Evolutionary conservation across 2,329 filamentous ascomycete genomes (phyloP).

Genomic region (Colletotrichum tamarilloi): DNA sequence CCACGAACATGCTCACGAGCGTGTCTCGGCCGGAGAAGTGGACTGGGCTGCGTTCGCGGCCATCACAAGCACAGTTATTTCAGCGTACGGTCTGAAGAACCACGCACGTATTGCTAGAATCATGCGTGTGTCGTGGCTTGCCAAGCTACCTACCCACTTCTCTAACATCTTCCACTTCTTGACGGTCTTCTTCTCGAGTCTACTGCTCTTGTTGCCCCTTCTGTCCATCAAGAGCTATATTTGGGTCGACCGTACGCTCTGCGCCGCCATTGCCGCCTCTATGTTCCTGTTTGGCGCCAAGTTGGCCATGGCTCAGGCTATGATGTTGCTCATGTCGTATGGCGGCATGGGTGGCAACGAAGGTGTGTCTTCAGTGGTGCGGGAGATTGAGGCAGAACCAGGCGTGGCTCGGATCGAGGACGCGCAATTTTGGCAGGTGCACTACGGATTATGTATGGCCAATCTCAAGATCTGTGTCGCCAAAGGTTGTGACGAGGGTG

Average conservation of each 20-base stretch:
- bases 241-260: slow-evolving; percentile 86
- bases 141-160: slow-evolving; percentile 84
- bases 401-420: slow-evolving; percentile 84
- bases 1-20: slow-evolving; percentile 72
- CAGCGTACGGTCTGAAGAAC: slow-evolving; percentile 88
- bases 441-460: slow-evolving; percentile 96
- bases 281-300: slow-evolving; percentile 92
- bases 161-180: slow-evolving; percentile 96
- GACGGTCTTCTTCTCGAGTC: slow-evolving; percentile 84
- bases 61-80: slow-evolving; percentile 84
- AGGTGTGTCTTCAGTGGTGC: slow-evolving; percentile 78
- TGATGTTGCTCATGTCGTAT: slow-evolving; percentile 97
- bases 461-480: slow-evolving; percentile 84
- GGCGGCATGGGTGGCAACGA: slow-evolving; percentile 48
- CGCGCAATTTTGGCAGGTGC: slow-evolving; percentile 97
- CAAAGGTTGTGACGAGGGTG: slow-evolving; percentile 74
- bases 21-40: slow-evolving; percentile 79
- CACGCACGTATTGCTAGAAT: slow-evolving; percentile 92
- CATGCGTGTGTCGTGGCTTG: slow-evolving; percentile 87
- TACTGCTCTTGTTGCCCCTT: slow-evolving; percentile 85
- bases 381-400: slow-evolving; percentile 85
- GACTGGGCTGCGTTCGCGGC: slow-evolving; percentile 86
- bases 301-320: slow-evolving; percentile 85
- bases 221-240: slow-evolving; percentile 84
- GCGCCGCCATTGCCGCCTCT: slow-evolving; percentile 81